Evolutionary conservation across 306 rosid species (phyloP).

Genomic region (cucumber (Cucumis sativus)): DNA sequence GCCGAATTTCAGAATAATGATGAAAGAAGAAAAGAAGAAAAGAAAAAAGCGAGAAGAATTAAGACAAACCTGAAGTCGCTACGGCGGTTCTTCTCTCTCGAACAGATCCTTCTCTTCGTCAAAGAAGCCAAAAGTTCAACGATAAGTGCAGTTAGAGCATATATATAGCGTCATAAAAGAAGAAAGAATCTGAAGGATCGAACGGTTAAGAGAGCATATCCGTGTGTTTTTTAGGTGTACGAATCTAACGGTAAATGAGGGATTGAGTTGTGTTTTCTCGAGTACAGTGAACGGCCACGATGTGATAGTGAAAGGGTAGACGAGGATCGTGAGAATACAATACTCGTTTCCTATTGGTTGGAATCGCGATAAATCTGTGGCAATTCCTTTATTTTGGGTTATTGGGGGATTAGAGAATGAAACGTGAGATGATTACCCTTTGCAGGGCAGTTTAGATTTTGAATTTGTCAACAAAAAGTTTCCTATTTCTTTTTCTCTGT

Average conservation of each 20-base stretch:
- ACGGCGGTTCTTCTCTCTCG: background rate
- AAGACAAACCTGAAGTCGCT: background rate
- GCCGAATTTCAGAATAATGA: background rate
- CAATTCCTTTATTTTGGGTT: background rate
- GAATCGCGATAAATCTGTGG: background rate
- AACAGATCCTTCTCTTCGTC: background rate
- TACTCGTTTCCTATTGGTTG: conserved; percentile 4
- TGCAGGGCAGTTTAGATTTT: background rate
- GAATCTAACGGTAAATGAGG: conserved; percentile 10
- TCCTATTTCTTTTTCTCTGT: background rate
- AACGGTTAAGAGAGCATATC: conserved; percentile 4
- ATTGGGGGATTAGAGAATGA: background rate
- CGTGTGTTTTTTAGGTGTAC: conserved; percentile 7
- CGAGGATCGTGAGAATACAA: background rate
- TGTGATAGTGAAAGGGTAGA: background rate
- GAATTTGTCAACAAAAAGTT: background rate
- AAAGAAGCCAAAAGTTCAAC: background rate
- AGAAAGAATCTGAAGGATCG: background rate
- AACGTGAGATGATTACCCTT: background rate
- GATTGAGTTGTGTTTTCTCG: conserved; percentile 8
- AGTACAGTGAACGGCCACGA: background rate
- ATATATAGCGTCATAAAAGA: background rate
- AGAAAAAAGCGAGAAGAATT: background rate
- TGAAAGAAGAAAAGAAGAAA: background rate
- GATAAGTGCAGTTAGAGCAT: background rate